Conservation (phyloP, 148 eudicot species). For the Pouteria glomerata region DNA sequence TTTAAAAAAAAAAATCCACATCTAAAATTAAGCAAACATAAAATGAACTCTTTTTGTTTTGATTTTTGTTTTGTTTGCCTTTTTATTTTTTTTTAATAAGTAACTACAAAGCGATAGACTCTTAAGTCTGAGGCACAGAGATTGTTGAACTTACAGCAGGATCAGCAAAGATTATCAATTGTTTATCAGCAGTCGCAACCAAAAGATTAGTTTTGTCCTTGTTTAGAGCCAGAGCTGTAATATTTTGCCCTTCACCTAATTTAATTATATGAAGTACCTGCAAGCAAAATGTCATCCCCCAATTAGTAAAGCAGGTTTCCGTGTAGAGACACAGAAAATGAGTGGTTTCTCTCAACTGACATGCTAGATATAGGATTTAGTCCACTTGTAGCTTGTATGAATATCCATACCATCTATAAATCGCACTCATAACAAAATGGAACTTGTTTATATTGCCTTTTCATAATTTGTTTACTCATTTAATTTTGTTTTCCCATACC, state of each 20-base stretch:
- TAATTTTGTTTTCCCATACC: conserved; percentile 32
- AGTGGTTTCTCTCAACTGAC: not conserved
- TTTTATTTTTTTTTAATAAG: no score
- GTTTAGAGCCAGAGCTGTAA: conserved; percentile 76
- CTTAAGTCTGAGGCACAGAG: not conserved
- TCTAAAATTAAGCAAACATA: no score
- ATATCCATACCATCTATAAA: not conserved
- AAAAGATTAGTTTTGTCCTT: conserved; percentile 88
- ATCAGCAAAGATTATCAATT: conserved; percentile 85
- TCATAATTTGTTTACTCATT: not conserved
- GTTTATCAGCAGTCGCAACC: conserved; percentile 79
- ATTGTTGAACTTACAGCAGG: conserved; percentile 71
- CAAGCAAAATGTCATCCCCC: conserved; percentile 20
- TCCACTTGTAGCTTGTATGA: not conserved
- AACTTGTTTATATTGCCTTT: not conserved
- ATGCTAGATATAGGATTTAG: not conserved
- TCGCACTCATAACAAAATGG: no score
- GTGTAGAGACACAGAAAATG: not conserved
- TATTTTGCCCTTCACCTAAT: conserved; percentile 75
- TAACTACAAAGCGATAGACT: no score
- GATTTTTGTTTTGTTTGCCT: no score
- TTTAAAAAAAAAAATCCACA: no score
- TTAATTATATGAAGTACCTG: conserved; percentile 73
- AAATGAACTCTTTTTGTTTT: no score
- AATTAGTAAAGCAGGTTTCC: conserved; percentile 8